Percentiles rank a stretch among this genome's conserved stretches.
Evolutionary conservation across 176 grass and related monocot genomes (phyloP).

Genomic region (Juncus inflexus): DNA sequence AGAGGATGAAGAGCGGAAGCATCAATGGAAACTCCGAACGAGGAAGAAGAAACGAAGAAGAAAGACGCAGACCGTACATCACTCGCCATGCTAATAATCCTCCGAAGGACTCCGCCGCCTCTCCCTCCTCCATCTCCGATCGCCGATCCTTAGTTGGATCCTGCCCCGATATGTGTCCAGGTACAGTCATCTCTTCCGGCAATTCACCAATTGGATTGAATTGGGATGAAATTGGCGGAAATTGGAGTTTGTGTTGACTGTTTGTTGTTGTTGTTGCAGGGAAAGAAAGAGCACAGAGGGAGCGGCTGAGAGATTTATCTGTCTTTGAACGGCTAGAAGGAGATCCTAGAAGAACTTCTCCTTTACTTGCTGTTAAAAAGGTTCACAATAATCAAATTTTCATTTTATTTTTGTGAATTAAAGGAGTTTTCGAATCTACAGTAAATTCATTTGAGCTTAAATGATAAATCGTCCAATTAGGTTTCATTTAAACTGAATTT

Average conservation of each 20-base stretch:
- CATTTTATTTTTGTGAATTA: neutral
- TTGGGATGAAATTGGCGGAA: neutral
- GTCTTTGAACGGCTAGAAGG: slow-evolving; percentile 60
- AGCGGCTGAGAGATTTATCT: slow-evolving; percentile 81
- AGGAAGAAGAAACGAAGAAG: neutral
- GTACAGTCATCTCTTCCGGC: slow-evolving; percentile 25
- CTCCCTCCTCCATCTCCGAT: neutral
- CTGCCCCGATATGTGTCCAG: slow-evolving; percentile 92
- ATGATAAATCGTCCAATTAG: too few relatives aligned
- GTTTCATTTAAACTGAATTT: too few relatives aligned
- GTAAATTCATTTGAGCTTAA: too few relatives aligned
- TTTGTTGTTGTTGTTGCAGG: slow-evolving; percentile 34
- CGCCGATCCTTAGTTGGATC: slow-evolving; percentile 41
- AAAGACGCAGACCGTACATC: neutral
- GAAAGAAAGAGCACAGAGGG: slow-evolving; percentile 62
- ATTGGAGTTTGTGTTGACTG: neutral
- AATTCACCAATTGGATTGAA: neutral
- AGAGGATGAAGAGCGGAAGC: slow-evolving; percentile 17
- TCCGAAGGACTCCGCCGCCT: slow-evolving; percentile 7
- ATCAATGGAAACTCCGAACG: slow-evolving; percentile 11
- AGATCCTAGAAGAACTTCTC: slow-evolving; percentile 52
- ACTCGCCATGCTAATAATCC: slow-evolving; percentile 21
- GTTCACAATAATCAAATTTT: slow-evolving; percentile 34
- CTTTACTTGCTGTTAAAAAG: slow-evolving; percentile 76
- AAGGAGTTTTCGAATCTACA: neutral